phyloP scores from a whole-genome alignment of 352 stramenopile genomes.

The Ochromonadaceae sp. region DNA sequence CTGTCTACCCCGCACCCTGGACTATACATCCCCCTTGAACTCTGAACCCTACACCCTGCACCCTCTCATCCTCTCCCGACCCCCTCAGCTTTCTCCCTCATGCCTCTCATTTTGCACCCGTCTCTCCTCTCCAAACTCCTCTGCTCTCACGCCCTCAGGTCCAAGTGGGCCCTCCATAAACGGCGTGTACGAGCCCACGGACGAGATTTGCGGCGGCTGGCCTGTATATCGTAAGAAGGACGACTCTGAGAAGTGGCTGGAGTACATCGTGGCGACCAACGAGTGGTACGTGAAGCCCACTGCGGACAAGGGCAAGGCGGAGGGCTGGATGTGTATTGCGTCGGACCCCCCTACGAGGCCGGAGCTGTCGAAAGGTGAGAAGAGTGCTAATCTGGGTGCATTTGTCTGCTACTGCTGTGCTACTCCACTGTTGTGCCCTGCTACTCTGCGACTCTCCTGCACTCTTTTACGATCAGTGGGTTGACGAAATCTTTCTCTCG shows the following conservation, averaged over 20 bases:
- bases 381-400: background rate
- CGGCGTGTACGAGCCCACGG: conserved; percentile 16
- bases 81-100: too few species aligned
- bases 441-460: background rate
- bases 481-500: too few species aligned
- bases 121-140: too few species aligned
- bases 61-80: too few species aligned
- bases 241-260: conserved; percentile 11
- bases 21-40: too few species aligned
- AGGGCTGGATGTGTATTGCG: conserved; percentile 4
- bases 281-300: conserved; percentile 16
- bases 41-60: too few species aligned
- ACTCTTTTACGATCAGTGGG: background rate
- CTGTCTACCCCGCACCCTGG: too few species aligned
- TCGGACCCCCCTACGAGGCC: conserved; percentile 12
- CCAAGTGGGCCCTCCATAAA: background rate
- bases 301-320: background rate
- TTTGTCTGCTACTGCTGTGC: background rate
- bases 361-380: conserved; percentile 13
- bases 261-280: conserved; percentile 10
- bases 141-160: too few species aligned
- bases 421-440: too few species aligned
- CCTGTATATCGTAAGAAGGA: conserved; percentile 8
- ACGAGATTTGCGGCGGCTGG: conserved; percentile 16
- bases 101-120: too few species aligned